Conservation (phyloP, 2,329 filamentous ascomycete species). For the Penicillium sumatraense region DNA sequence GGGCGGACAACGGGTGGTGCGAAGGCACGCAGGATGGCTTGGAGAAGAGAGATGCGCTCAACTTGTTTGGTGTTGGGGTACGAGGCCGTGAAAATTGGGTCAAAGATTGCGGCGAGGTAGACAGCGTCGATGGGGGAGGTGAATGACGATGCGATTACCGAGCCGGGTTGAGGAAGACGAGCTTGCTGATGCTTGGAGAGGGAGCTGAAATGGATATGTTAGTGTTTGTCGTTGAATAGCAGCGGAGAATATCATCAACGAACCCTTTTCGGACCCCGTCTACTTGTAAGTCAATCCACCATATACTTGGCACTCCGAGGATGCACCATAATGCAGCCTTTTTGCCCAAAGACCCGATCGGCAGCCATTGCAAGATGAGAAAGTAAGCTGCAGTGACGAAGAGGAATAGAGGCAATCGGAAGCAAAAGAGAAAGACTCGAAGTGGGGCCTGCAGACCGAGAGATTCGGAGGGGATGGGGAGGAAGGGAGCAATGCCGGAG, state of each 20-base stretch:
- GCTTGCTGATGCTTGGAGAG: slow-evolving; percentile 73
- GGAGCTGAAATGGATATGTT: slow-evolving; percentile 49
- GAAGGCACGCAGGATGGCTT: slow-evolving; percentile 76
- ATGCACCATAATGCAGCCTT: slow-evolving; percentile 89
- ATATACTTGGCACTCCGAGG: slow-evolving; percentile 86
- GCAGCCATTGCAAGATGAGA: slow-evolving; percentile 79
- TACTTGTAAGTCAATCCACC: slow-evolving; percentile 98
- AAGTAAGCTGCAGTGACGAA: slow-evolving; percentile 74
- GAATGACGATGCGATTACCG: slow-evolving; percentile 86
- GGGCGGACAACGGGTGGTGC: slow-evolving; percentile 59
- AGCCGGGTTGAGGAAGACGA: slow-evolving; percentile 76
- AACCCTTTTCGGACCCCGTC: slow-evolving; percentile 93
- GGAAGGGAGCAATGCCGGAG: slow-evolving; percentile 94
- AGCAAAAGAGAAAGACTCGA: slow-evolving; percentile 73
- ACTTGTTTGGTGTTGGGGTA: slow-evolving; percentile 77
- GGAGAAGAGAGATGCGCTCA: slow-evolving; percentile 74
- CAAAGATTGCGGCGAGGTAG: slow-evolving; percentile 94
- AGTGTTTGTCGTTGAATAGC: neutral
- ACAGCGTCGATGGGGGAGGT: slow-evolving; percentile 91
- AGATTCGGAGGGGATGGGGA: slow-evolving; percentile 73
- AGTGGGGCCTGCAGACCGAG: slow-evolving; percentile 67
- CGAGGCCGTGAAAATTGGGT: slow-evolving; percentile 88
- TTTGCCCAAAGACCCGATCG: slow-evolving; percentile 69
- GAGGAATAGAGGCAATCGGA: slow-evolving; percentile 79
- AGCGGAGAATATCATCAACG: slow-evolving; percentile 21